Percentiles rank a stretch among this genome's conserved stretches.
phyloP scores from a whole-genome alignment of 495 filamentous ascomycete genomes.

The Penicillium goetzii region DNA sequence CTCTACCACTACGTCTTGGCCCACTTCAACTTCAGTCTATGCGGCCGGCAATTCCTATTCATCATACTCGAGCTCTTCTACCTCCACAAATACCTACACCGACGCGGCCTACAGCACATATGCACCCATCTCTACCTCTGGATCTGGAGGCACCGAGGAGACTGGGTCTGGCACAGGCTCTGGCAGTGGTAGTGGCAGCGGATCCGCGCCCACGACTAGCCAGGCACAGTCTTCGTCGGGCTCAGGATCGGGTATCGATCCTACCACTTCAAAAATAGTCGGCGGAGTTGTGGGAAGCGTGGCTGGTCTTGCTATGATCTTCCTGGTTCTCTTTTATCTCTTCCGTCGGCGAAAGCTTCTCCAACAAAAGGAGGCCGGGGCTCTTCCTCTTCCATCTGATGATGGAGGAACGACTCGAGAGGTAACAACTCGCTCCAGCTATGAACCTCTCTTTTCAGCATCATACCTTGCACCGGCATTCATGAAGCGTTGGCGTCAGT shows the following conservation, averaged over 20 bases:
- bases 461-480: conserved; percentile 52
- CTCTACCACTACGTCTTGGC: conserved; percentile 20
- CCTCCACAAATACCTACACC: neutral
- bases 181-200: conserved; percentile 11
- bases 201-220: conserved; percentile 25
- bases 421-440: conserved; percentile 53
- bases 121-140: conserved; percentile 15
- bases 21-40: conserved; percentile 8
- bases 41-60: conserved; percentile 7
- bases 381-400: conserved; percentile 30
- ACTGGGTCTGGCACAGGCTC: conserved; percentile 18
- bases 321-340: conserved; percentile 57
- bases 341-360: conserved; percentile 54
- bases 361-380: conserved; percentile 25
- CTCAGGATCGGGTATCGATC: conserved; percentile 24
- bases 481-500: conserved; percentile 46
- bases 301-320: conserved; percentile 62
- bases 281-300: conserved; percentile 70
- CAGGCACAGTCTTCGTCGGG: conserved; percentile 23
- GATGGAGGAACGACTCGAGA: conserved; percentile 32
- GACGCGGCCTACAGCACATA: neutral
- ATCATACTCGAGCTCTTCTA: conserved; percentile 1
- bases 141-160: conserved; percentile 11
- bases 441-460: conserved; percentile 61
- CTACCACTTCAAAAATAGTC: conserved; percentile 50